Percentiles rank a stretch among this genome's conserved stretches.
phyloP scores from a whole-genome alignment of 768 basidiomycete genomes.

The Cubamyces sp. region DNA sequence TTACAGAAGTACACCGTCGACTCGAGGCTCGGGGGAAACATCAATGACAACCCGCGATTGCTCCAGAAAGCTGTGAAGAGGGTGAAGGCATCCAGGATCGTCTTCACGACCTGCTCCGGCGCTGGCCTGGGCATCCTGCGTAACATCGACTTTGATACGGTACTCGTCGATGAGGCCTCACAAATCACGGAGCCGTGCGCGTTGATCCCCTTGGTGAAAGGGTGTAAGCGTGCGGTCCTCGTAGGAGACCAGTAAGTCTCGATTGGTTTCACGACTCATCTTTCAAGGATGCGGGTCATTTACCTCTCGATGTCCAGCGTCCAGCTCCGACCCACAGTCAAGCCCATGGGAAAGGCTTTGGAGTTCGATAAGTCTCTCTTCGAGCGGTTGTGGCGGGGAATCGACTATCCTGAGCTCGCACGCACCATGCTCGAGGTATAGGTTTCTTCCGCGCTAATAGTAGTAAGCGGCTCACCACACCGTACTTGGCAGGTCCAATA shows the following conservation, averaged over 20 bases:
- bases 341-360: conserved; percentile 58
- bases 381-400: conserved; percentile 58
- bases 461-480: not conserved
- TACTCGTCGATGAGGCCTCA: conserved; percentile 71
- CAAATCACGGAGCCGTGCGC: conserved; percentile 71
- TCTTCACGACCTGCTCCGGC: conserved; percentile 71
- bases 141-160: conserved; percentile 59
- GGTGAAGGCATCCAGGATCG: conserved; percentile 56
- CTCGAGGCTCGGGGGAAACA: conserved; percentile 64
- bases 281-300: not conserved
- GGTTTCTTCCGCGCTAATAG: not conserved
- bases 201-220: conserved; percentile 70
- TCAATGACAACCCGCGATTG: conserved; percentile 60
- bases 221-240: conserved; percentile 56
- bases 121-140: conserved; percentile 62
- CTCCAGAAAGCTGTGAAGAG: conserved; percentile 62
- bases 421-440: conserved; percentile 67
- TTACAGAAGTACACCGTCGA: conserved; percentile 66
- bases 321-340: conserved; percentile 68
- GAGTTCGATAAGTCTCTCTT: conserved; percentile 64
- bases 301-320: conserved; percentile 44
- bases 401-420: conserved; percentile 39
- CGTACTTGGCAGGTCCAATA: conserved; percentile 53
- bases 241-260: conserved; percentile 71
- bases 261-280: not conserved